Base-by-base conservation (phyloP, 1,284 basidiomycete genomes). In the Moniliella sp. region DNA sequence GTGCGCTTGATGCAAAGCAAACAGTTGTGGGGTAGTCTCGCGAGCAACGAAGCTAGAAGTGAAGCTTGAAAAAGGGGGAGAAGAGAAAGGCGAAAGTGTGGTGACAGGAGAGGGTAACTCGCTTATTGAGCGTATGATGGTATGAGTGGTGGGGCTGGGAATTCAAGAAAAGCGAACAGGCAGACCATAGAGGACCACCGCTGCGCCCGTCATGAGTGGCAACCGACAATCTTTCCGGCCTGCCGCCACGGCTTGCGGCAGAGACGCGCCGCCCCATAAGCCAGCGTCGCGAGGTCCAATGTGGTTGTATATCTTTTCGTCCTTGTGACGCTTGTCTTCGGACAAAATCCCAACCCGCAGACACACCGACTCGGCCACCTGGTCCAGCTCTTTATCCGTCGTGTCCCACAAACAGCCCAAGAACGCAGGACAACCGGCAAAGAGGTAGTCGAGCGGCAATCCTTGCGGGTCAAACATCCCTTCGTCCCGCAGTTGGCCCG, bases 351-450 rank as follows among this genome's bases (percentile, higher is more conserved):
- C 65, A 5, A 91, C 62, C 38, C 72, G 70, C 41, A 76, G 73
- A 48, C 93, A 76, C 4, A 93, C 82, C 0, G 73, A 66, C 44
- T 78, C 74, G 4, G 83, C 78, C 40, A 93, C 73, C 44, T 78
- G 77, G 64, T 97, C 88, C 43, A 94, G 84, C 57, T 99, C 88
- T 30, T 77, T 72, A 65, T 99, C 88, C 0, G 91, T 97, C 15
- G 94, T 86, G 57, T 97, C 88, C 88, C 91, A 99, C 11, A 97
- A 64, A 54, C 88, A 93, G 0, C 79, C 91, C 9, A 93, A 73
- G 28, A 97, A 68, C 1, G 81, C 77, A 4, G 91, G 88, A 43
- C 83, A 84, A 45, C 86, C 88, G 23, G 77, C 83, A n/a, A 91
- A 58, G 74, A 93, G 78, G 59, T 97, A 97, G 50, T 82, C 75